Evolutionary conservation across 768 basidiomycete species (phyloP).

Genomic region (Russula emetica): DNA sequence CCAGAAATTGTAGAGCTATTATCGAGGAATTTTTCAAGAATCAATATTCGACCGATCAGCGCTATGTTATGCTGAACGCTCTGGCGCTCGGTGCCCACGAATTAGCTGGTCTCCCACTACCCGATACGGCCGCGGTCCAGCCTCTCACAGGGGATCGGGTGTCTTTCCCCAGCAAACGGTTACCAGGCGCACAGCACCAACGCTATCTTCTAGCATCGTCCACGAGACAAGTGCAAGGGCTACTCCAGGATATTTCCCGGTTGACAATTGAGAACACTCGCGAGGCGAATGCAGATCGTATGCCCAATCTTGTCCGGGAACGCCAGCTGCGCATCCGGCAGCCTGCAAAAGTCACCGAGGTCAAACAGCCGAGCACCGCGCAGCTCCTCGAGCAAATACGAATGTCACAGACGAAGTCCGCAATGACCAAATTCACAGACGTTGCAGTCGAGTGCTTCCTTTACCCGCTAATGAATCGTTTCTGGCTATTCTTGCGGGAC

Average conservation of each 20-base stretch:
- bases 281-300: conserved; percentile 48
- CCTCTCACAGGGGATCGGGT: conserved; percentile 37
- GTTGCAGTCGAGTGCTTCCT: conserved; percentile 88
- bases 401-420: conserved; percentile 15
- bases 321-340: conserved; percentile 64
- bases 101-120: conserved; percentile 50
- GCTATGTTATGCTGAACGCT: conserved; percentile 80
- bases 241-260: conserved; percentile 61
- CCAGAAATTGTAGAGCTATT: conserved; percentile 49
- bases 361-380: conserved; percentile 29
- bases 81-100: conserved; percentile 85
- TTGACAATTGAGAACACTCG: conserved; percentile 59
- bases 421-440: conserved; percentile 49
- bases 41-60: conserved; percentile 85
- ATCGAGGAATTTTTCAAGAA: conserved; percentile 93
- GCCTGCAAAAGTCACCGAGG: conserved; percentile 45
- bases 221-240: conserved; percentile 45
- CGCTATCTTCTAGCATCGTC: conserved; percentile 35
- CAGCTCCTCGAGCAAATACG: conserved; percentile 20
- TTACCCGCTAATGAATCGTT: conserved; percentile 85
- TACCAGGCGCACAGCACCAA: conserved; percentile 67
- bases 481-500: conserved; percentile 91
- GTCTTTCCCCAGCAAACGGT: conserved; percentile 75
- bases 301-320: conserved; percentile 65
- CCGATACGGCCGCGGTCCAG: conserved; percentile 31